These are phyloP conservation scores for Holtermanniella nyarrowii DNA, from an alignment of 768 basidiomycete genomes.

Conservation along the genomic window DNA sequence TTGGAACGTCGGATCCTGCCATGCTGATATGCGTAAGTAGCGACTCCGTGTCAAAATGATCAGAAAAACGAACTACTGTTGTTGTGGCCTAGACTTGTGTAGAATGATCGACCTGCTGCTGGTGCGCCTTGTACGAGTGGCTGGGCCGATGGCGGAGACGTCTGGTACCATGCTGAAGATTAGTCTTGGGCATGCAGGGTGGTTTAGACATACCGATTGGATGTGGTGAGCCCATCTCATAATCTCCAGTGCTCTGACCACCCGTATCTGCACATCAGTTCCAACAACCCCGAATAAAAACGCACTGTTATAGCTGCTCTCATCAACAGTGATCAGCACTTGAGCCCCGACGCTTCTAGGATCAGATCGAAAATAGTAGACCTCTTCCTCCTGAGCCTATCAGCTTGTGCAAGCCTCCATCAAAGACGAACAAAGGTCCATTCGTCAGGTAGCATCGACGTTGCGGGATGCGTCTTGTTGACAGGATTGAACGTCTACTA, in stretches of 20 bases:
- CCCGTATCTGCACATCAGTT: constrained; percentile 36
- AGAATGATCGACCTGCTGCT: constrained; percentile 65
- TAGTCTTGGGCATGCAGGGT: not conserved
- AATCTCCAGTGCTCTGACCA: constrained; percentile 43
- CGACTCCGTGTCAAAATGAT: no score
- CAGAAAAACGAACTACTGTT: constrained; percentile 53
- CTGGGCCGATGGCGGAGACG: constrained; percentile 58
- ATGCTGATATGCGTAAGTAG: no score
- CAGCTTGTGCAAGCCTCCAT: not conserved
- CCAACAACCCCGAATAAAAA: not conserved
- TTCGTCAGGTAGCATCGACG: constrained; percentile 43
- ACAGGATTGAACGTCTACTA: constrained; percentile 49
- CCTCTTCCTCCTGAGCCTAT: constrained; percentile 39
- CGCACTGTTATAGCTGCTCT: constrained; percentile 54
- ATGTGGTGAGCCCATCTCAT: constrained; percentile 62
- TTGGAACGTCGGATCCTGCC: constrained; percentile 58
- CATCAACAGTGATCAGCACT: constrained; percentile 57
- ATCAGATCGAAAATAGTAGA: constrained; percentile 62
- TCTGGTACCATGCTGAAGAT: constrained; percentile 68
- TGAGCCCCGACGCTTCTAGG: constrained; percentile 55
- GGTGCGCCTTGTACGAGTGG: constrained; percentile 35
- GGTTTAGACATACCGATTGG: constrained; percentile 54
- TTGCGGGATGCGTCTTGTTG: constrained; percentile 55
- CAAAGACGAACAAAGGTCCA: constrained; percentile 37
- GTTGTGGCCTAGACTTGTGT: constrained; percentile 69